phyloP scores from a whole-genome alignment of 2,329 filamentous ascomycete species.

The Penicillium sp. region DNA sequence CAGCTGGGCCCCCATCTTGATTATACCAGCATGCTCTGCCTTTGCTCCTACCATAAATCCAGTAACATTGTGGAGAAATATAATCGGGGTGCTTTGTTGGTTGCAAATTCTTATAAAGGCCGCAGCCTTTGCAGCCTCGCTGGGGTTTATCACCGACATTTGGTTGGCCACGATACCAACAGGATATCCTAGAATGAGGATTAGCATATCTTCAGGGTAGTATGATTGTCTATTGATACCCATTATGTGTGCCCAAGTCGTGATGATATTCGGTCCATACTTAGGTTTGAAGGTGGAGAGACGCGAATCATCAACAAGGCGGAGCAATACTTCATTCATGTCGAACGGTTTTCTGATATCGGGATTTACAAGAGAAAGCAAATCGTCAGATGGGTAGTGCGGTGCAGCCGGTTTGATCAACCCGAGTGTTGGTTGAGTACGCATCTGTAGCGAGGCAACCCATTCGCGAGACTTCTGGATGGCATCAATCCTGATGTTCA shows the following conservation, averaged over 20 bases:
- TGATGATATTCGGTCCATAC: slow-evolving; percentile 46
- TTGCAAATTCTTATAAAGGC: slow-evolving; percentile 53
- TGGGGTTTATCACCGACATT: slow-evolving; percentile 44
- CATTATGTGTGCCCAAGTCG: slow-evolving; percentile 45
- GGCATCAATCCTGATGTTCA: slow-evolving; percentile 40
- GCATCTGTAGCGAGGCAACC: slow-evolving; percentile 31
- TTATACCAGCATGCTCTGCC: slow-evolving; percentile 50
- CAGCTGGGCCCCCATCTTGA: slow-evolving; percentile 51
- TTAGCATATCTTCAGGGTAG: not conserved
- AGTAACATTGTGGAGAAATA: slow-evolving; percentile 55
- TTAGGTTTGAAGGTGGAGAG: slow-evolving; percentile 46
- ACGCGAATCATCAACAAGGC: slow-evolving; percentile 49
- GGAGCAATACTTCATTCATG: slow-evolving; percentile 46
- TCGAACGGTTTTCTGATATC: slow-evolving; percentile 47
- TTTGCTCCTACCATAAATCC: slow-evolving; percentile 55
- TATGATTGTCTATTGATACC: slow-evolving; percentile 23
- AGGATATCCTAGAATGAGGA: slow-evolving; percentile 29
- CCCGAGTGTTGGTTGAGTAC: not conserved
- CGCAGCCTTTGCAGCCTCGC: slow-evolving; percentile 47
- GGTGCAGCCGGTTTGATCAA: slow-evolving; percentile 23
- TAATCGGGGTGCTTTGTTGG: slow-evolving; percentile 46
- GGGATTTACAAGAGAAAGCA: slow-evolving; percentile 42
- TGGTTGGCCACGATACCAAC: slow-evolving; percentile 50
- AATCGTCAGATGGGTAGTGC: slow-evolving; percentile 42
- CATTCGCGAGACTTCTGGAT: slow-evolving; percentile 46